Conservation (phyloP, 768 basidiomycete species). For the Rhodotorula diobovata region DNA sequence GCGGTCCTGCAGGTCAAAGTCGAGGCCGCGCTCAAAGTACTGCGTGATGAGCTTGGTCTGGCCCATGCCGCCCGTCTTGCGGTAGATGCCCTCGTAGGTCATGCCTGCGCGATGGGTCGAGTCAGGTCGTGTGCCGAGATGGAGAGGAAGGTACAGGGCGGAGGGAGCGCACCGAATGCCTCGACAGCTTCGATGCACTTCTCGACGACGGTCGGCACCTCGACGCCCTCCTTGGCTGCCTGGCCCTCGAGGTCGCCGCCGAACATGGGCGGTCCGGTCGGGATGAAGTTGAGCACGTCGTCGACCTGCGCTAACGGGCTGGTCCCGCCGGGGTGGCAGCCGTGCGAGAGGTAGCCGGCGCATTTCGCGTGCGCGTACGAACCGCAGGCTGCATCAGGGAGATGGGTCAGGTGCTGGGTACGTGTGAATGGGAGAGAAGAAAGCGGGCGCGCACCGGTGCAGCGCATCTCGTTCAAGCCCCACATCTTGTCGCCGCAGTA, state of each 20-base stretch:
- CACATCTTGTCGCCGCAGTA: conserved; percentile 98
- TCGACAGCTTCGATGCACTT: conserved; percentile 97
- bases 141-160: background rate
- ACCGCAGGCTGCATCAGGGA: conserved; percentile 62
- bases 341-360: conserved; percentile 28
- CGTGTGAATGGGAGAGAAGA: background rate
- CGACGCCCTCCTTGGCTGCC: conserved; percentile 51
- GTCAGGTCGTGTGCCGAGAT: background rate
- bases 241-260: conserved; percentile 82
- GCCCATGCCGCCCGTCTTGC: conserved; percentile 88
- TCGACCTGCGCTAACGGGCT: background rate
- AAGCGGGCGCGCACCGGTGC: conserved; percentile 55
- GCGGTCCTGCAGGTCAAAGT: conserved; percentile 80
- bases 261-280: conserved; percentile 79
- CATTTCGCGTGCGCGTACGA: conserved; percentile 85
- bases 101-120: conserved; percentile 63
- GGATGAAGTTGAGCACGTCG: conserved; percentile 18
- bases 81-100: conserved; percentile 96
- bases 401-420: background rate
- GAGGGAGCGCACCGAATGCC: conserved; percentile 61
- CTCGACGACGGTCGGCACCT: conserved; percentile 80
- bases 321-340: conserved; percentile 29
- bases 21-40: conserved; percentile 78
- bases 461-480: conserved; percentile 58
- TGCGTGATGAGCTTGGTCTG: conserved; percentile 91